Evolutionary conservation across 345 rosid species (phyloP), one percentile per base, ranked within the genome.

Genomic region (Sisymbrium altissimum): DNA sequence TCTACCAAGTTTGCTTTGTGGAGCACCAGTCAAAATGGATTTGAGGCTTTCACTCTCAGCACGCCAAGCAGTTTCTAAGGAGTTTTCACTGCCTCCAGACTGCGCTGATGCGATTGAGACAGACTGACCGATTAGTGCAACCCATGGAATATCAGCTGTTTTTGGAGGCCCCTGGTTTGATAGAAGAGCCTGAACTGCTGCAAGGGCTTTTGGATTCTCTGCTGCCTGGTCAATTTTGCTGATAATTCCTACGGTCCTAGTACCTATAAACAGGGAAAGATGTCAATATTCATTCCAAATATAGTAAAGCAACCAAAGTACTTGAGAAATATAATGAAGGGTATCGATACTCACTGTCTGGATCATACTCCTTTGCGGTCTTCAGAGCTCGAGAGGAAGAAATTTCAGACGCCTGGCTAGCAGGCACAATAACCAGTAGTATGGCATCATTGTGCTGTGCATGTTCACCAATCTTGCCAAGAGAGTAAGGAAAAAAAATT

Each of bases 231-330:
- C 99, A 81, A 95, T 89, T 83, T 95, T 95, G 79, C 97, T 90
- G 64, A 95, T 95, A 61, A 92, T 81, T 43, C 99, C 99, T 68
- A 95, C 69, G 7, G 98, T 95, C 81, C 99, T 86, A 35, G 99
- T 95, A 73, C 99, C 98, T 95, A 73, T 32, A 68, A 55, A 66
- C 19, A 56, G 7, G 41, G 67, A 49, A 56, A 36, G 44, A 39
- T 55, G 19, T 57, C 12, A 64, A 69, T n/a, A 46, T 33, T 3
- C 21, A n/a, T 29, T 30, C 48, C 45, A 70, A 6, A 44, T 76
- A 41, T 46, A 57, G 18, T 40, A 66, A n/a, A 55, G 30, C 58
- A 48, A 61, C 8, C 56, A 3, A 32, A 25, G 35, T 59, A 14
- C 58, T 60, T 72, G 29, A 61, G 40, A 57, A 23, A 66, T 64